phyloP scores from a whole-genome alignment of 1,284 basidiomycete genomes.

The Heterobasidion occidentale region DNA sequence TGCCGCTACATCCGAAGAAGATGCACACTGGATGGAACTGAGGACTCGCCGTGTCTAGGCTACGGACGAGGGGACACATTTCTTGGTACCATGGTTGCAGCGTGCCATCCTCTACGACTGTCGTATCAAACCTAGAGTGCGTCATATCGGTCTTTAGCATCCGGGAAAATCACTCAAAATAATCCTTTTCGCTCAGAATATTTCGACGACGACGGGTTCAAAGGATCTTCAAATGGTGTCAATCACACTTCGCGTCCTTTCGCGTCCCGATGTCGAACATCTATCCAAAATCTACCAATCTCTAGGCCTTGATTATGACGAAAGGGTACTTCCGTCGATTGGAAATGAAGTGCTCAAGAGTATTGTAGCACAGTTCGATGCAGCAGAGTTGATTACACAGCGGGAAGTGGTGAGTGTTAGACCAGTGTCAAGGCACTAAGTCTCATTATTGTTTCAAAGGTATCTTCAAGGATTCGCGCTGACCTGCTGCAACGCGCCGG shows the following conservation, averaged over 20 bases:
- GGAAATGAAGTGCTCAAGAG: constrained; percentile 98
- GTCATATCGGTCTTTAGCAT: constrained; percentile 17
- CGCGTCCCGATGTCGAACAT: constrained; percentile 85
- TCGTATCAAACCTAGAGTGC: constrained; percentile 89
- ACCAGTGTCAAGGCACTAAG: neutral
- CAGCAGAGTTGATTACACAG: constrained; percentile 91
- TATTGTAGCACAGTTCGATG: constrained; percentile 98
- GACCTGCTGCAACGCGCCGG: constrained; percentile 90
- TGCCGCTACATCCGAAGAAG: neutral
- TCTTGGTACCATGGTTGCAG: constrained; percentile 93
- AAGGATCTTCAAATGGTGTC: constrained; percentile 98
- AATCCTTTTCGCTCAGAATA: constrained; percentile 54
- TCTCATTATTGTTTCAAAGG: constrained; percentile 30
- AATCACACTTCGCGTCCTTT: constrained; percentile 93
- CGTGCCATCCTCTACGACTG: constrained; percentile 97
- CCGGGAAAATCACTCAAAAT: neutral
- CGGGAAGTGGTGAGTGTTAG: constrained; percentile 63
- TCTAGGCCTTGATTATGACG: constrained; percentile 95
- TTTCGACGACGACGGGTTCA: constrained; percentile 93
- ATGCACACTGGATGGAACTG: neutral
- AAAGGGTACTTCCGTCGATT: constrained; percentile 89
- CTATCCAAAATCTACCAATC: constrained; percentile 93
- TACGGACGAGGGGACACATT: constrained; percentile 92
- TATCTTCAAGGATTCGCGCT: constrained; percentile 90
- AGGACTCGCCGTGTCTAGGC: constrained; percentile 41